Evolutionary conservation across 176 grass and related monocot species (phyloP), one percentile per base, ranked within the genome.

Genomic region (Avena insularis): DNA sequence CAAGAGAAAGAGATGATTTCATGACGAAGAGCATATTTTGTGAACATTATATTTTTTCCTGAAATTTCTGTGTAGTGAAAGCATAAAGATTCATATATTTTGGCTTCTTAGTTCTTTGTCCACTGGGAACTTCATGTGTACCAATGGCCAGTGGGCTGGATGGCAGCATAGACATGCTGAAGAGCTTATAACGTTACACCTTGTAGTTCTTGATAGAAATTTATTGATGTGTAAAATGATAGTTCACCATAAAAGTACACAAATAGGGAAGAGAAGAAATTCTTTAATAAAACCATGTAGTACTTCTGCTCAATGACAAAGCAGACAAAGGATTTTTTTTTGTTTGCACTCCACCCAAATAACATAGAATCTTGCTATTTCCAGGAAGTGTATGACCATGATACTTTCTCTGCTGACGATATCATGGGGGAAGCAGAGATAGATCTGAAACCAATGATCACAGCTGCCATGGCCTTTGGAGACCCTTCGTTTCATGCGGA

Each of bases 341-440:
- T 71, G 23, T 57, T 35, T 9, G 3, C 70, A 62, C 33, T 2
- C 17, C 58, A 25, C 55, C 36, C 59, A 72, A 79, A 79, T 90
- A 80, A 83, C 31, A 15, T 13, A 80, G 45, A 23, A 71, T 86
- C 17, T 82, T 9, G 14, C 33, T 58, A 27, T 88, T 90, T 82
- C 36, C 91, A 99, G 97, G 87, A 93, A 99, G 94, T 97, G 74
- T 99, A 94, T 53, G 97, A 97, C 76, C 92, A 94, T 3, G 97
- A 99, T 78, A 53, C 85, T 63, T 96, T 99, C 74, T 94, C 97
- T 54, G 97, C 97, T 11, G 97, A 99, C 10, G 97, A 99, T 82
- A 99, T 99, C 83, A 99, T 99, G 97, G 97, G 97, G 31, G 94
- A 99, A 84, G 97, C 94, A 7, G 97, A 99, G 81, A 86, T 99